These are phyloP conservation scores for Vitis riparia DNA, from an alignment of 164 flowering plant genomes.

Conservation along the genomic window DNA sequence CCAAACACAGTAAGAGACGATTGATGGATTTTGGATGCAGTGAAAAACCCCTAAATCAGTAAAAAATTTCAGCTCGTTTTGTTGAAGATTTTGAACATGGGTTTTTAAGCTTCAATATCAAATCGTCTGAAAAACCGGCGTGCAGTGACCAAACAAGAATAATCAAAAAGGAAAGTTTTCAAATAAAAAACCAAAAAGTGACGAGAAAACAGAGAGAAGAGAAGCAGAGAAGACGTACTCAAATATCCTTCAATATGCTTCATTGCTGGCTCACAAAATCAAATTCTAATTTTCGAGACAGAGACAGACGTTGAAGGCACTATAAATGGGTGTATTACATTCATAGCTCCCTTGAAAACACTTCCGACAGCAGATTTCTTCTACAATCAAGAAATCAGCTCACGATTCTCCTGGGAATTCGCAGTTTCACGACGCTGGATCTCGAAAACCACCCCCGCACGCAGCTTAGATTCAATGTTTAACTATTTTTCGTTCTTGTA, in stretches of 20 bases:
- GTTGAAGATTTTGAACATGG: background rate
- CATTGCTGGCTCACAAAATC: no score
- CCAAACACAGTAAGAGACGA: background rate
- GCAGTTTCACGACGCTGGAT: slow-evolving; percentile 15
- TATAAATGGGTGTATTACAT: background rate
- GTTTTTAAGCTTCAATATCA: background rate
- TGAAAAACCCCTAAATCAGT: background rate
- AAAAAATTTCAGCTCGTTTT: background rate
- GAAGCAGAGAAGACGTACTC: background rate
- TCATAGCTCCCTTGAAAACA: background rate
- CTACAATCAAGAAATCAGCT: slow-evolving; percentile 20
- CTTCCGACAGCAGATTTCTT: slow-evolving; percentile 16
- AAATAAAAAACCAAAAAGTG: background rate
- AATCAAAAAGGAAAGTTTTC: no score
- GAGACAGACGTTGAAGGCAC: background rate
- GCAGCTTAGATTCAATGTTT: slow-evolving; percentile 2
- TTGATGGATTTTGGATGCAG: slow-evolving; percentile 2
- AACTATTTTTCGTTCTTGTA: background rate
- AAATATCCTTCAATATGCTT: background rate
- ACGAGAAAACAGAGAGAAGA: background rate
- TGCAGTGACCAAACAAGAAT: background rate
- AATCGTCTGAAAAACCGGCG: background rate
- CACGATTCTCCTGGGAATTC: slow-evolving; percentile 8
- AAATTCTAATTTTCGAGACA: no score
- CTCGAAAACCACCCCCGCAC: slow-evolving; percentile 4